Evolutionary conservation across 176 grass and related monocot species (phyloP).

Genomic region (Lolium multiflorum): DNA sequence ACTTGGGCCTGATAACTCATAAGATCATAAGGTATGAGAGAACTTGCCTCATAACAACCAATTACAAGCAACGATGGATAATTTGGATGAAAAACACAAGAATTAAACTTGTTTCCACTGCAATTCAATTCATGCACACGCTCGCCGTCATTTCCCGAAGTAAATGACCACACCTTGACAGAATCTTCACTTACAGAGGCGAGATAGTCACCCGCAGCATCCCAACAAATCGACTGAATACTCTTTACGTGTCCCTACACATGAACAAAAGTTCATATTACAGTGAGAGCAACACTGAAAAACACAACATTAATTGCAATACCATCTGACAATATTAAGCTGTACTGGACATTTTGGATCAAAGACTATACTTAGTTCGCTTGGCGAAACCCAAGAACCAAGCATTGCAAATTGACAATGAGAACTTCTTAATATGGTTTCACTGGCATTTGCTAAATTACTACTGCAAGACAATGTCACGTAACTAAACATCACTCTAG

Average conservation of each 20-base stretch:
- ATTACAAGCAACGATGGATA: constrained; percentile 64
- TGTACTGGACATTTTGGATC: constrained; percentile 23
- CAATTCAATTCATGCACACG: constrained; percentile 65
- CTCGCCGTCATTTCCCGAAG: constrained; percentile 52
- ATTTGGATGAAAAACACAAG: constrained; percentile 67
- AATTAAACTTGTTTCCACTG: constrained; percentile 68
- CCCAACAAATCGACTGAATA: constrained; percentile 66
- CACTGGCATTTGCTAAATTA: constrained; percentile 1
- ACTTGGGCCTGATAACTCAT: background rate
- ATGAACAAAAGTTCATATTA: constrained; percentile 2
- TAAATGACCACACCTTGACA: constrained; percentile 60
- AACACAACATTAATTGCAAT: constrained; percentile 18
- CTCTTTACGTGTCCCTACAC: constrained; percentile 62
- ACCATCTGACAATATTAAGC: constrained; percentile 12
- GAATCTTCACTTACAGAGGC: constrained; percentile 75
- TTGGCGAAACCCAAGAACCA: background rate
- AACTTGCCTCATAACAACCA: constrained; percentile 70
- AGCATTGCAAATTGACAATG: background rate
- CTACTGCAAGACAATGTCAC: background rate
- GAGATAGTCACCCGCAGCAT: constrained; percentile 59
- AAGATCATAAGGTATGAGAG: background rate
- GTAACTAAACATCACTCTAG: constrained; percentile 1
- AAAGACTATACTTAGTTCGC: background rate
- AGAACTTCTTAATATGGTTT: constrained; percentile 10
- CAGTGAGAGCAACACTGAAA: background rate